Conservation (phyloP, 2,329 filamentous ascomycete species). For the Penicillium crustosum region DNA sequence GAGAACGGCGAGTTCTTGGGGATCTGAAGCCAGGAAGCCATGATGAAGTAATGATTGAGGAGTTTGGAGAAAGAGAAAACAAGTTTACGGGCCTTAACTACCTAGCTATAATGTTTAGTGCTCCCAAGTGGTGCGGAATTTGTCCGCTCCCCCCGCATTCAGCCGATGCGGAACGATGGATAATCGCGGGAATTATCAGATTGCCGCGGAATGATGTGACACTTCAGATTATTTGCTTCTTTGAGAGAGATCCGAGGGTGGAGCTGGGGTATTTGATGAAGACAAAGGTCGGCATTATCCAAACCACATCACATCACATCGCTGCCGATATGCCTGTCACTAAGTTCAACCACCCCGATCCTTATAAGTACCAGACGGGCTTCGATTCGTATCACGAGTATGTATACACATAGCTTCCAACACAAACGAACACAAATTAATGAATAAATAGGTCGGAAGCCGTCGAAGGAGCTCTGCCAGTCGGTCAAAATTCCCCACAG, state of each 20-base stretch:
- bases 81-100: not conserved
- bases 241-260: not conserved
- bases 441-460: conserved; percentile 65
- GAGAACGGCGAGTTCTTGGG: conserved; percentile 67
- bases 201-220: not conserved
- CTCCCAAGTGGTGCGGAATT: conserved; percentile 17
- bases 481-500: conserved; percentile 79
- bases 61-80: conserved; percentile 5
- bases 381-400: conserved; percentile 77
- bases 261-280: not conserved
- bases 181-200: conserved; percentile 12
- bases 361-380: conserved; percentile 76
- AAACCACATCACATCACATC: not conserved
- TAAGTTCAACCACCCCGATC: conserved; percentile 62
- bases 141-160: conserved; percentile 19
- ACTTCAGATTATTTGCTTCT: not conserved
- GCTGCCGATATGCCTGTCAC: conserved; percentile 60
- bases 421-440: not conserved
- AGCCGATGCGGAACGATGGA: conserved; percentile 24
- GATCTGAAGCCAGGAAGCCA: conserved; percentile 60
- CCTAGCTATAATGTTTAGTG: conserved; percentile 4
- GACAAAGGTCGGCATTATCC: not conserved
- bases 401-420: conserved; percentile 28
- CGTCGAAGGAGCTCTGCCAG: conserved; percentile 68
- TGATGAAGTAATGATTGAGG: conserved; percentile 27